phyloP scores from a whole-genome alignment of 2,329 filamentous ascomycete species.

The Cryphonectria nitschkei region DNA sequence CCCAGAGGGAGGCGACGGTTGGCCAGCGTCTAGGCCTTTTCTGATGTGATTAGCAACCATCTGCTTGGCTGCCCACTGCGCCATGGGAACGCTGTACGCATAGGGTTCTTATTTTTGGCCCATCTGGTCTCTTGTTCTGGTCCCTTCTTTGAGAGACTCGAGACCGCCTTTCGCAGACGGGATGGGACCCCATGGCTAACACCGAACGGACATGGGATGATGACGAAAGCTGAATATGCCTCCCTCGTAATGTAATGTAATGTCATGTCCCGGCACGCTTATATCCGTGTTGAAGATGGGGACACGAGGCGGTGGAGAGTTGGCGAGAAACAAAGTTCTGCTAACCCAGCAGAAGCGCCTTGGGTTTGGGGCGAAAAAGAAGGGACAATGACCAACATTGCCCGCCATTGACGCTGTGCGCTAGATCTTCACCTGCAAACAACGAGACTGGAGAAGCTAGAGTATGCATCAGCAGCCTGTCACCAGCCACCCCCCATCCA shows the following conservation, averaged over 20 bases:
- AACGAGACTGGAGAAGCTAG: background rate
- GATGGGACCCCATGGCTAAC: background rate
- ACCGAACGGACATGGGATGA: background rate
- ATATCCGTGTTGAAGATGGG: constrained; percentile 2
- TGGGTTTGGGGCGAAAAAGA: background rate
- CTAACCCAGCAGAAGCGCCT: background rate
- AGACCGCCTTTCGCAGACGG: background rate
- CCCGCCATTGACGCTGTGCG: background rate
- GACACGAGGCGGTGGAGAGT: constrained; percentile 4
- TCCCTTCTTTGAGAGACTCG: background rate
- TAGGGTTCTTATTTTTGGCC: constrained; percentile 20
- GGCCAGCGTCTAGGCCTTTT: background rate
- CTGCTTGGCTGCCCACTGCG: background rate
- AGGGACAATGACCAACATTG: background rate
- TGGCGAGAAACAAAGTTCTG: constrained; percentile 1
- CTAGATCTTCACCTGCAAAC: background rate
- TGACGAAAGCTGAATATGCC: constrained; percentile 16
- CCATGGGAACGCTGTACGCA: background rate
- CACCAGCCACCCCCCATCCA: background rate
- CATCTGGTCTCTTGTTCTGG: constrained; percentile 9
- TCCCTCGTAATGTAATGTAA: constrained; percentile 8
- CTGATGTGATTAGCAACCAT: background rate
- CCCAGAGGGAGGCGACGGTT: background rate
- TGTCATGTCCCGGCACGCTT: constrained; percentile 4
- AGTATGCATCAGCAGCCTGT: background rate